A percentile compares a stretch with the other conserved stretches of the same genome.
These are phyloP conservation scores for Akanthomyces dipterigenus DNA, from an alignment of 2,329 filamentous ascomycete genomes.

Conservation along the genomic window DNA sequence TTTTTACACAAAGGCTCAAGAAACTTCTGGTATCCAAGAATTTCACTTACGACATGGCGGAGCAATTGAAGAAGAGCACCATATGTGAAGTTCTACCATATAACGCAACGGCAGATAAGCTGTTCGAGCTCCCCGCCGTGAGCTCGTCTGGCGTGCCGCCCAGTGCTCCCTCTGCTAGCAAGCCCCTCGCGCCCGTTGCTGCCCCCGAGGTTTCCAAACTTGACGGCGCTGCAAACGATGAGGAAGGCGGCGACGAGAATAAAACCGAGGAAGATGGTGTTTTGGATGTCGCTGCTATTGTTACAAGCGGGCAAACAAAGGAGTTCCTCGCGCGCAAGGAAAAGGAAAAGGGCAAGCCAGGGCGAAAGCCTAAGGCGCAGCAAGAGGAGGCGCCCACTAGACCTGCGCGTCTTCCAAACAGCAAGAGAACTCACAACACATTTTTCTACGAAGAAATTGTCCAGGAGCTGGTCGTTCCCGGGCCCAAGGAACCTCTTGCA, in stretches of 20 bases:
- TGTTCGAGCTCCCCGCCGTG: constrained; percentile 41
- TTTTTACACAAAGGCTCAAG: constrained; percentile 69
- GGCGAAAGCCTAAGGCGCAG: constrained; percentile 45
- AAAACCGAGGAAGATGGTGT: constrained; percentile 60
- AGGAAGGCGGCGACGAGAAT: constrained; percentile 32
- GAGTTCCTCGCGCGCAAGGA: constrained; percentile 81
- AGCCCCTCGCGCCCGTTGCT: constrained; percentile 16
- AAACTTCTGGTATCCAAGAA: constrained; percentile 56
- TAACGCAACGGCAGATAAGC: constrained; percentile 33
- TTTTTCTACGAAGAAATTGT: constrained; percentile 69
- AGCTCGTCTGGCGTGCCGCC: constrained; percentile 24
- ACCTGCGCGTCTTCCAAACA: constrained; percentile 59
- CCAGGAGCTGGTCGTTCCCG: constrained; percentile 44
- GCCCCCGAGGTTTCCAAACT: background rate
- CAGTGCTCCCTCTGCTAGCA: constrained; percentile 18
- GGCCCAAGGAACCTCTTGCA: constrained; percentile 22
- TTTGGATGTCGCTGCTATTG: constrained; percentile 77
- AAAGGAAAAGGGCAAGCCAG: constrained; percentile 66
- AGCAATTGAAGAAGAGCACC: constrained; percentile 60
- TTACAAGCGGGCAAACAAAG: constrained; percentile 72
- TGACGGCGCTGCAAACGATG: constrained; percentile 17
- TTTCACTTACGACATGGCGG: constrained; percentile 60
- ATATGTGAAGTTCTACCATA: constrained; percentile 63
- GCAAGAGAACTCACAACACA: constrained; percentile 59
- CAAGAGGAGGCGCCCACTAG: constrained; percentile 50